phyloP scores from a whole-genome alignment of 345 rosid genomes.

The Salix exigua region DNA sequence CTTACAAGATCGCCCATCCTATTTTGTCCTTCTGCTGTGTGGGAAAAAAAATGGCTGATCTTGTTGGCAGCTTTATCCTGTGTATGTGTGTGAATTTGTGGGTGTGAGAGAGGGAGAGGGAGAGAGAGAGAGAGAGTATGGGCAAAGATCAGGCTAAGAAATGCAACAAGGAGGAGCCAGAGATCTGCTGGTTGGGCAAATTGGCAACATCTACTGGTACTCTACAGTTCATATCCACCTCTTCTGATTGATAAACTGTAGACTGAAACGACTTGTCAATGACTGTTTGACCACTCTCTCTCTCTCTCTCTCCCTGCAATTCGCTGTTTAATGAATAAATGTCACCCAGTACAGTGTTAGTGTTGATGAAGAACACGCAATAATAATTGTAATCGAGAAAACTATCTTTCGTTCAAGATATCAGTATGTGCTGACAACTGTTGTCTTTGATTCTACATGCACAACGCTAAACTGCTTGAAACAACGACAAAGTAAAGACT shows the following conservation, averaged over 20 bases:
- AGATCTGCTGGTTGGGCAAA: conserved; percentile 30
- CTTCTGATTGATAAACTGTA: conserved; percentile 43
- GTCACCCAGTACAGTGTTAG: neutral
- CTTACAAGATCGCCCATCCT: no score
- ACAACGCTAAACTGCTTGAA: neutral
- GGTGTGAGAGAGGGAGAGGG: neutral
- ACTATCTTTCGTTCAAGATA: no score
- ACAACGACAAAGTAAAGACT: neutral
- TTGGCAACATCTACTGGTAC: conserved; percentile 32
- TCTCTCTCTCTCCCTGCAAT: conserved; percentile 16
- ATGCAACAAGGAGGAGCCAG: conserved; percentile 33
- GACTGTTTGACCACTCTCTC: conserved; percentile 36
- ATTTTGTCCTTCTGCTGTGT: no score
- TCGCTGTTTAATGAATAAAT: conserved; percentile 6
- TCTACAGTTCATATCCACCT: conserved; percentile 25
- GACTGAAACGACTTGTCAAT: conserved; percentile 53
- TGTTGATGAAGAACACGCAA: neutral
- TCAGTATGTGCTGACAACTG: neutral
- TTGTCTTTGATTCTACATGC: neutral
- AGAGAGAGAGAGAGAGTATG: conserved; percentile 6
- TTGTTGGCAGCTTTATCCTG: conserved; percentile 29
- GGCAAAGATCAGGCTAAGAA: conserved; percentile 18
- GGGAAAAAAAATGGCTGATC: conserved; percentile 13
- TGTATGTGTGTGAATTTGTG: neutral
- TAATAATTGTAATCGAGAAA: neutral